Evolutionary conservation across 2,329 filamentous ascomycete species (phyloP), one percentile per base, ranked within the genome.

Genomic region (Scorias spongiosa): DNA sequence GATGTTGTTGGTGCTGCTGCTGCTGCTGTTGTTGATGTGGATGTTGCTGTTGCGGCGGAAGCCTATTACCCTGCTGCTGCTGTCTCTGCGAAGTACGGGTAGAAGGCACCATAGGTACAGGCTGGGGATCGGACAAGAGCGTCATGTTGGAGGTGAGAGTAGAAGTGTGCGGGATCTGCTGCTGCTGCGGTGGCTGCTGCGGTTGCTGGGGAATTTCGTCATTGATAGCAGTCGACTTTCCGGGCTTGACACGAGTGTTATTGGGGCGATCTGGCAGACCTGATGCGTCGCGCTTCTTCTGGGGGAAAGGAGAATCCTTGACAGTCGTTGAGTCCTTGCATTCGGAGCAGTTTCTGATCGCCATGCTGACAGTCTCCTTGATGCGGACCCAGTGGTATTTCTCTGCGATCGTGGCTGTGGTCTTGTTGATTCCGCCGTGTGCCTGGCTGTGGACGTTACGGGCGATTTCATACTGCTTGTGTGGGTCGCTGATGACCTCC

Each of bases 351-450:
- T 91, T 89, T 54, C 84, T 81, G 63, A 96, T 94, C 54, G 94
- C 88, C 60, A 89, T 80, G 60, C 83, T 91, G 48, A 95, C 91
- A 1, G 89, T 96, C 65, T 95, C 88, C 63, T 96, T 98, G 67
- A 96, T 96, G 48, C 89, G 78, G 40, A 93, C 88, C 91, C 91
- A 98, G 65, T 96, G 91, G 60, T 89, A 95, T 57, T 81, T 83
- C 59, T 95, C 85, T 10, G 89, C 86, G 56, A 98, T 94, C 15
- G 80, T 82, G 15, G 89, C 88, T 1, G 89, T 96, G 0, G 89
- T 96, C 68, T 95, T 95, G 70, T 98, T 98, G 70, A 96, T 96
- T 42, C 91, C 91, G 6, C 83, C 86, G 59, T 98, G 91, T 37
- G 80, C 74, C 45, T 71, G 65, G 43, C 78, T 70, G 63, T 98